A percentile compares a stretch with the other conserved stretches of the same genome.
These are phyloP conservation scores for Rhodomyrtus tomentosa DNA, from an alignment of 345 rosid species.

Conservation along the genomic window DNA sequence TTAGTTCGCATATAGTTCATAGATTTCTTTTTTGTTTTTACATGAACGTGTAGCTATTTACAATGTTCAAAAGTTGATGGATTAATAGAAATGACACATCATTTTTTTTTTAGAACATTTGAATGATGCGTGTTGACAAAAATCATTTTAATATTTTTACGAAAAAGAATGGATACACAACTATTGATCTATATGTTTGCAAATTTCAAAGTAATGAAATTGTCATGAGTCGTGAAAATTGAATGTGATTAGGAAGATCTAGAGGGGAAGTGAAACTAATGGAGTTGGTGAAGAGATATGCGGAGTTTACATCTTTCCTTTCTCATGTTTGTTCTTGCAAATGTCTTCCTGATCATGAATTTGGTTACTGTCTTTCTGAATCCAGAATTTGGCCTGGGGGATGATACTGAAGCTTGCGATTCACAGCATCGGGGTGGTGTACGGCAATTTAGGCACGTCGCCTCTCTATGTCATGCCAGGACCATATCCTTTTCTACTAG, in stretches of 20 bases:
- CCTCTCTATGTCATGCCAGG: conserved; percentile 15
- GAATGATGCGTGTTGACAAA: neutral
- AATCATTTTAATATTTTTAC: neutral
- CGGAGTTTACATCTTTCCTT: neutral
- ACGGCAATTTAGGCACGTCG: conserved; percentile 27
- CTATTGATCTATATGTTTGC: neutral
- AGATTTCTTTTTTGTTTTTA: too few relatives aligned
- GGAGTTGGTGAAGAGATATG: neutral
- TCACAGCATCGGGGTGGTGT: conserved; percentile 28
- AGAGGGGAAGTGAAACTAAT: neutral
- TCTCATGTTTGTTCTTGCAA: neutral
- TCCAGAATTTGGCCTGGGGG: conserved; percentile 1
- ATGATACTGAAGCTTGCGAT: conserved; percentile 7
- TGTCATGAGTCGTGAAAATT: neutral
- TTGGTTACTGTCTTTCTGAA: neutral
- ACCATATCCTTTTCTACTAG: conserved; percentile 13
- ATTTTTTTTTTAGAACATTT: neutral
- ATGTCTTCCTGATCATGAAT: neutral
- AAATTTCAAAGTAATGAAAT: neutral
- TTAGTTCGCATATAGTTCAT: neutral
- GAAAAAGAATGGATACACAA: neutral
- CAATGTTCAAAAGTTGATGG: neutral
- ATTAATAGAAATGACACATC: neutral
- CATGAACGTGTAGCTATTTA: neutral
- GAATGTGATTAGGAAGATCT: neutral